Evolutionary conservation across 495 filamentous ascomycete genomes (phyloP).

Genomic region (Aspergillus ostianus): DNA sequence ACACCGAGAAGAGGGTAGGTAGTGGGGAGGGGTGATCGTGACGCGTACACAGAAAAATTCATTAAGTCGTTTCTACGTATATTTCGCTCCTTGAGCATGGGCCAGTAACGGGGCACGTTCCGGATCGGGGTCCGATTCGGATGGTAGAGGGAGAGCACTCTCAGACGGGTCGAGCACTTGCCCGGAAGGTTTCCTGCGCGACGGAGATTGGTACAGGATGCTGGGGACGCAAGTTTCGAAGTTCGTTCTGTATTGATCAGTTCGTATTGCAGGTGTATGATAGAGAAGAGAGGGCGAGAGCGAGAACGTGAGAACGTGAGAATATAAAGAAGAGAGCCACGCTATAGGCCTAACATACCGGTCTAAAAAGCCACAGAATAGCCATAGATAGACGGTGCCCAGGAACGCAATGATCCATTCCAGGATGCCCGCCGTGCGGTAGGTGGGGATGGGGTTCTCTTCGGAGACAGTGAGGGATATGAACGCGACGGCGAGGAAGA

Average conservation of each 20-base stretch:
- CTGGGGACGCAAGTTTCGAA: slow-evolving; percentile 20
- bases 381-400: slow-evolving; percentile 24
- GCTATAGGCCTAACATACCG: no score
- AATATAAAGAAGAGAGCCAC: no score
- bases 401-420: slow-evolving; percentile 27
- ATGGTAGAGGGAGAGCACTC: not conserved
- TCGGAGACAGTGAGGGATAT: slow-evolving; percentile 17
- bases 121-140: slow-evolving; percentile 2
- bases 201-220: slow-evolving; percentile 4
- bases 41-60: not conserved
- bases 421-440: slow-evolving; percentile 18
- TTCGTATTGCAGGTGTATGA: not conserved
- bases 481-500: slow-evolving; percentile 21
- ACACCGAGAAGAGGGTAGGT: not conserved
- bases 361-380: slow-evolving; percentile 26
- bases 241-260: slow-evolving; percentile 5
- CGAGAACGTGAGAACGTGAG: no score
- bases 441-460: slow-evolving; percentile 11
- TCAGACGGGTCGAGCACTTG: not conserved
- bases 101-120: slow-evolving; percentile 17
- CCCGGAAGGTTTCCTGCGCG: not conserved
- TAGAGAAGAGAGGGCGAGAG: not conserved
- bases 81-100: slow-evolving; percentile 8
- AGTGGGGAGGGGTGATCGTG: not conserved
- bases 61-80: slow-evolving; percentile 6